These are phyloP conservation scores for Fusarium euwallaceae DNA, from an alignment of 2,329 filamentous ascomycete genomes.

Conservation along the genomic window DNA sequence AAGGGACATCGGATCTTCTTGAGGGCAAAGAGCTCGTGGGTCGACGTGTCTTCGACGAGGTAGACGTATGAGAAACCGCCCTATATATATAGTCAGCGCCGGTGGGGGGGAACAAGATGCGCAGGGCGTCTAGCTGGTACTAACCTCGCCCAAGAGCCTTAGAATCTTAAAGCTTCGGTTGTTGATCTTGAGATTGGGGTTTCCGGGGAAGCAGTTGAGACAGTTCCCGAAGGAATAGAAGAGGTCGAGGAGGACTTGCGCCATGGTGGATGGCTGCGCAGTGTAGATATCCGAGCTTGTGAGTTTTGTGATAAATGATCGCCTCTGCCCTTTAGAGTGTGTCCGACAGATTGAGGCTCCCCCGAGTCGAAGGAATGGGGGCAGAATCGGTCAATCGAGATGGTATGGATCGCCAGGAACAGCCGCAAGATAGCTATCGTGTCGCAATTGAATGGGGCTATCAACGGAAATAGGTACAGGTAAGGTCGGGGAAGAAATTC, in stretches of 20 bases:
- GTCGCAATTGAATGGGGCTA: conserved; percentile 27
- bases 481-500: background rate
- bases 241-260: conserved; percentile 87
- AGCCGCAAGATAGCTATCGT: conserved; percentile 15
- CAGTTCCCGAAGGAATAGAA: conserved; percentile 94
- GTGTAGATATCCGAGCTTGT: background rate
- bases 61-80: conserved; percentile 99
- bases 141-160: conserved; percentile 89
- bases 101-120: too few species aligned
- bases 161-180: conserved; percentile 95
- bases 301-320: background rate
- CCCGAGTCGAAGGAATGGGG: background rate
- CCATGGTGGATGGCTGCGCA: conserved; percentile 64
- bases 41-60: conserved; percentile 91
- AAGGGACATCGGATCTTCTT: conserved; percentile 99
- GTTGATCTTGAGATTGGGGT: conserved; percentile 95
- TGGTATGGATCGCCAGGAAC: conserved; percentile 33
- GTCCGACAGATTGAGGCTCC: background rate
- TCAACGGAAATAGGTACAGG: background rate
- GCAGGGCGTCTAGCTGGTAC: background rate
- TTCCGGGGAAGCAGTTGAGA: conserved; percentile 95
- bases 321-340: background rate
- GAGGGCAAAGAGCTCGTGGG: conserved; percentile 88
- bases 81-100: conserved; percentile 56
- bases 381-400: background rate